A percentile compares a stretch with the other conserved stretches of the same genome.
These are phyloP conservation scores for Isoetes taiwanensis DNA, from an alignment of 75 land plant species.

Conservation along the genomic window DNA sequence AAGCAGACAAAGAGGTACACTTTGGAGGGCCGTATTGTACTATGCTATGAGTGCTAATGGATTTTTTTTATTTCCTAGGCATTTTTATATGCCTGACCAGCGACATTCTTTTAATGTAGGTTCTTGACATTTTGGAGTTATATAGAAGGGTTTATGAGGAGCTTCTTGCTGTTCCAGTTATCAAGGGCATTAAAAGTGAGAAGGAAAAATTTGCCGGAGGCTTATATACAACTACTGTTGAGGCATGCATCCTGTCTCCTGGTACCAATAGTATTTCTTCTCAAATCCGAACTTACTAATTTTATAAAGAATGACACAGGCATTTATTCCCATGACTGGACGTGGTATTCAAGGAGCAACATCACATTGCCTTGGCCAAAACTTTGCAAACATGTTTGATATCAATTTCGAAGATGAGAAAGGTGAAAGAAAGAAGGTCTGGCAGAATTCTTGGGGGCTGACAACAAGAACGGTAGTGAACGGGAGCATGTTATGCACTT, in stretches of 20 bases:
- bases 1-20: slow-evolving; percentile 96
- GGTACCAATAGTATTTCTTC: not conserved
- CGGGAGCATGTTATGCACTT: not conserved
- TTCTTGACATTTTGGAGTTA: slow-evolving; percentile 66
- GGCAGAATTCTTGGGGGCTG: slow-evolving; percentile 99
- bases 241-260: slow-evolving; percentile 35
- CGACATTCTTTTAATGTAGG: slow-evolving; percentile 28
- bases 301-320: slow-evolving; percentile 26
- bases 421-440: slow-evolving; percentile 76
- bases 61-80: not conserved
- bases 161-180: slow-evolving; percentile 78
- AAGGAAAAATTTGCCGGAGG: slow-evolving; percentile 99
- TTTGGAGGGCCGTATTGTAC: too few relatives aligned
- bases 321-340: slow-evolving; percentile 91
- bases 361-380: slow-evolving; percentile 99
- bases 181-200: slow-evolving; percentile 92
- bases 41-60: not conserved
- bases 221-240: slow-evolving; percentile 92
- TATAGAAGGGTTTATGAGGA: slow-evolving; percentile 95
- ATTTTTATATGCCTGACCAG: not conserved
- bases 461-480: slow-evolving; percentile 72
- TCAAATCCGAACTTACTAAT: not conserved
- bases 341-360: slow-evolving; percentile 99
- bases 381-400: slow-evolving; percentile 98
- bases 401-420: slow-evolving; percentile 89